Conservation (phyloP, 2,329 filamentous ascomycete genomes). For the Fusarium domesticum region DNA sequence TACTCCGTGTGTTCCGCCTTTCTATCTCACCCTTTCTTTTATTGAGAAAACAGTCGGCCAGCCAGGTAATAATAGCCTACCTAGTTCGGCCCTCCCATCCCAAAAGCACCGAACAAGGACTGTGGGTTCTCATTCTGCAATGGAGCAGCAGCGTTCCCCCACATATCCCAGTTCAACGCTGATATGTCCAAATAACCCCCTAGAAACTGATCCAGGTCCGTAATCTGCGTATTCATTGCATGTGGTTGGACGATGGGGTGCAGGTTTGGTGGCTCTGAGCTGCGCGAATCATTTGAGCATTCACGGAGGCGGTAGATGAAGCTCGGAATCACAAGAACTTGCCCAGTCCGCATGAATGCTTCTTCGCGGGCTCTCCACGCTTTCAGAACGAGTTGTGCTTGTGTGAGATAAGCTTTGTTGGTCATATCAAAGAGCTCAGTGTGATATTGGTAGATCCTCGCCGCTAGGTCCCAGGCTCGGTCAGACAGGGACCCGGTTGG, state of each 20-base stretch:
- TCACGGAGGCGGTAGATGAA: conserved; percentile 47
- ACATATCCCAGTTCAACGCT: conserved; percentile 47
- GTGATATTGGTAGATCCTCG: conserved; percentile 47
- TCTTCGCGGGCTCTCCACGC: conserved; percentile 53
- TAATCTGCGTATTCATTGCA: conserved; percentile 25
- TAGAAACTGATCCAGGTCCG: conserved; percentile 44
- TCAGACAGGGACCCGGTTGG: conserved; percentile 50
- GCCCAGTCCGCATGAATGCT: conserved; percentile 37
- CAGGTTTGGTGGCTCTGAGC: conserved; percentile 26
- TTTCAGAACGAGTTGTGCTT: conserved; percentile 48
- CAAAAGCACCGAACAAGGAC: conserved; percentile 33
- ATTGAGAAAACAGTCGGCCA: conserved; percentile 2
- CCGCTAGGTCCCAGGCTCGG: conserved; percentile 49
- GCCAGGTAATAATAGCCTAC: conserved; percentile 1
- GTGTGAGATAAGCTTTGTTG: conserved; percentile 42
- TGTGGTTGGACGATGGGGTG: conserved; percentile 29
- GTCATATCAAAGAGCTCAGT: conserved; percentile 50
- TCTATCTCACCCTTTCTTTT: conserved; percentile 6
- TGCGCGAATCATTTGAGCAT: conserved; percentile 37
- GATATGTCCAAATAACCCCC: conserved; percentile 44
- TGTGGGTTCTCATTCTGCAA: conserved; percentile 30
- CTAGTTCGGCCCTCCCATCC: conserved; percentile 27
- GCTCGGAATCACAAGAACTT: conserved; percentile 40
- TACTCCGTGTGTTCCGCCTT: not conserved
- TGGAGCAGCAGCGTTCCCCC: conserved; percentile 33